A percentile compares a stretch with the other conserved stretches of the same genome.
Conservation (phyloP, 768 basidiomycete genomes). For the Podaxis sp. region DNA sequence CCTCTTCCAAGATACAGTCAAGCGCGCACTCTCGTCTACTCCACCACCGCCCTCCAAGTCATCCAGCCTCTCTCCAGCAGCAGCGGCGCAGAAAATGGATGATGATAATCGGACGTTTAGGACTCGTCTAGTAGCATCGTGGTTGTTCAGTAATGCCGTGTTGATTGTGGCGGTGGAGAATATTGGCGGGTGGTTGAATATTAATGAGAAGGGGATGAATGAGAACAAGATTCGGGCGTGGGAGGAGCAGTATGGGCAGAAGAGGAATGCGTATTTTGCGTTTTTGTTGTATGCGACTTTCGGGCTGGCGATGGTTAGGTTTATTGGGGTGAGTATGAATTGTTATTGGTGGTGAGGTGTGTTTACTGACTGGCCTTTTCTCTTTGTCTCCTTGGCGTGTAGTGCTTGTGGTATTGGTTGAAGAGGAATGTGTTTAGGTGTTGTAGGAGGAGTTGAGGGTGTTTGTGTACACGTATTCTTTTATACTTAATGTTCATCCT, state of each 20-base stretch:
- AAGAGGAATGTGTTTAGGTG: slow-evolving; percentile 11
- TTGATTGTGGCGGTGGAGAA: slow-evolving; percentile 77
- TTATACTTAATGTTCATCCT: not conserved
- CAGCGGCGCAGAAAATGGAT: slow-evolving; percentile 74
- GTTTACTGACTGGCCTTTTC: not conserved
- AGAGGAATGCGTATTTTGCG: slow-evolving; percentile 63
- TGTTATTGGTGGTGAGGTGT: not conserved
- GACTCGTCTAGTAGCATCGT: slow-evolving; percentile 78
- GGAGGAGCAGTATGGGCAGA: slow-evolving; percentile 37
- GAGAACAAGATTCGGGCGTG: slow-evolving; percentile 34
- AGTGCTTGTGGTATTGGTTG: slow-evolving; percentile 8
- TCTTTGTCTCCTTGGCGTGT: not conserved
- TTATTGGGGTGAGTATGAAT: slow-evolving; percentile 63
- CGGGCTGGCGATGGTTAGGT: slow-evolving; percentile 66
- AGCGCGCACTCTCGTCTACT: slow-evolving; percentile 78
- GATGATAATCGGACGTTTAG: slow-evolving; percentile 95
- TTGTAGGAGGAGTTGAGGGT: slow-evolving; percentile 6
- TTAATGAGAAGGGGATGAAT: slow-evolving; percentile 26
- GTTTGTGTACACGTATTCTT: not conserved
- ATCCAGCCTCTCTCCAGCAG: slow-evolving; percentile 32
- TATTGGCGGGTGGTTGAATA: slow-evolving; percentile 54
- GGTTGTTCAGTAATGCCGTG: slow-evolving; percentile 75
- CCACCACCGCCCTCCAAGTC: slow-evolving; percentile 28
- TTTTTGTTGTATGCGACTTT: slow-evolving; percentile 84
- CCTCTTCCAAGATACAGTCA: slow-evolving; percentile 89